Percentiles rank a stretch among this genome's conserved stretches.
These are phyloP conservation scores for Phaeosphaeriaceae sp. DNA, from an alignment of 2,329 filamentous ascomycete genomes.

Conservation along the genomic window DNA sequence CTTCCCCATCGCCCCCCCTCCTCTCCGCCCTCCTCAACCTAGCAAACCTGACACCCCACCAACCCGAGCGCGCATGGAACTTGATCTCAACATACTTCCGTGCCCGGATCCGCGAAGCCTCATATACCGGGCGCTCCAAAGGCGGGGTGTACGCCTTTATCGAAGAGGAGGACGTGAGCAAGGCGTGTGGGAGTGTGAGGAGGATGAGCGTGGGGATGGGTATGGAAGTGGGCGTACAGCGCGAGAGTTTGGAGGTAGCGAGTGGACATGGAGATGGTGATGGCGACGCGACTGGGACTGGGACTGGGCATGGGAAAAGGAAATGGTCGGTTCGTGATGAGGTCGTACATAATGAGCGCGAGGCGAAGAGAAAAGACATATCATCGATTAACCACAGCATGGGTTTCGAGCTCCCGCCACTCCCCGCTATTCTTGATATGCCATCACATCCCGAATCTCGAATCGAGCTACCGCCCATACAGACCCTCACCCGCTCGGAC, in stretches of 20 bases:
- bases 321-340: neutral
- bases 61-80: conserved; percentile 18
- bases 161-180: conserved; percentile 16
- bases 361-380: too few species aligned
- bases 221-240: neutral
- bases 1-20: neutral
- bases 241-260: conserved; percentile 11
- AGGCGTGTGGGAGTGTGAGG: conserved; percentile 17
- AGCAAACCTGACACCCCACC: conserved; percentile 13
- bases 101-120: conserved; percentile 12
- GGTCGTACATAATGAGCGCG: too few species aligned
- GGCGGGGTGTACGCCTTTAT: conserved; percentile 1
- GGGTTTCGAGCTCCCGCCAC: neutral
- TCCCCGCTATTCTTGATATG: neutral
- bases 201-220: conserved; percentile 13
- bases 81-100: conserved; percentile 20
- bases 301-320: neutral
- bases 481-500: neutral
- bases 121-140: neutral
- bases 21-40: conserved; percentile 11
- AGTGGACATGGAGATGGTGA: neutral
- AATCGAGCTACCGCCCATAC: neutral
- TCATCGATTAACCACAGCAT: too few species aligned
- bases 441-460: neutral
- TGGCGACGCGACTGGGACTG: neutral